These are phyloP conservation scores for Ophiobolus disseminans DNA, from an alignment of 2,329 filamentous ascomycete genomes.

Conservation along the genomic window DNA sequence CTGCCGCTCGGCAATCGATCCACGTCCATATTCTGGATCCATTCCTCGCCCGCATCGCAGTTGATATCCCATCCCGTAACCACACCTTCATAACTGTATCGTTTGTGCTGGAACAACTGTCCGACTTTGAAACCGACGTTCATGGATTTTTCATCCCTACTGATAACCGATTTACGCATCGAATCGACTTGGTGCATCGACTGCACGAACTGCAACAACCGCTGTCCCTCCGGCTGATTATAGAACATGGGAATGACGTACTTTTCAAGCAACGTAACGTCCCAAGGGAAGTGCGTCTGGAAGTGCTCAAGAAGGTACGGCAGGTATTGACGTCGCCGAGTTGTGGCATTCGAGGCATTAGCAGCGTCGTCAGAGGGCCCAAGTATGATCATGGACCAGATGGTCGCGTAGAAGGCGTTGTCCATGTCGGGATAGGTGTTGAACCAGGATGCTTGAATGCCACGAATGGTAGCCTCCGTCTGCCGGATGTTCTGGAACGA, in stretches of 20 bases:
- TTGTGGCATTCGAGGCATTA: slow-evolving; percentile 26
- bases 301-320: slow-evolving; percentile 70
- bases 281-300: slow-evolving; percentile 71
- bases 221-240: slow-evolving; percentile 60
- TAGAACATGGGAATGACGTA: slow-evolving; percentile 70
- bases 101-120: slow-evolving; percentile 81
- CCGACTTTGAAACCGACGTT: slow-evolving; percentile 63
- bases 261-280: slow-evolving; percentile 73
- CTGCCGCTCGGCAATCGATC: slow-evolving; percentile 65
- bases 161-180: slow-evolving; percentile 54
- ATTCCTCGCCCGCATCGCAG: slow-evolving; percentile 66
- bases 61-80: slow-evolving; percentile 85
- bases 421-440: slow-evolving; percentile 57
- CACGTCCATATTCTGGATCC: slow-evolving; percentile 69
- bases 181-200: slow-evolving; percentile 64
- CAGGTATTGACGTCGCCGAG: slow-evolving; percentile 63
- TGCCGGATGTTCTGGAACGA: slow-evolving; percentile 64
- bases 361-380: slow-evolving; percentile 37
- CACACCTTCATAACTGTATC: slow-evolving; percentile 80
- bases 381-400: slow-evolving; percentile 69
- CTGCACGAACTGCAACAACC: slow-evolving; percentile 61
- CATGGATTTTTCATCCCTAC: slow-evolving; percentile 13
- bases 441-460: slow-evolving; percentile 35
- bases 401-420: slow-evolving; percentile 72
- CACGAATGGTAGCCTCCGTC: slow-evolving; percentile 26